Evolutionary conservation across 2,329 filamentous ascomycete species (phyloP).

Genomic region (Fusarium sp.): DNA sequence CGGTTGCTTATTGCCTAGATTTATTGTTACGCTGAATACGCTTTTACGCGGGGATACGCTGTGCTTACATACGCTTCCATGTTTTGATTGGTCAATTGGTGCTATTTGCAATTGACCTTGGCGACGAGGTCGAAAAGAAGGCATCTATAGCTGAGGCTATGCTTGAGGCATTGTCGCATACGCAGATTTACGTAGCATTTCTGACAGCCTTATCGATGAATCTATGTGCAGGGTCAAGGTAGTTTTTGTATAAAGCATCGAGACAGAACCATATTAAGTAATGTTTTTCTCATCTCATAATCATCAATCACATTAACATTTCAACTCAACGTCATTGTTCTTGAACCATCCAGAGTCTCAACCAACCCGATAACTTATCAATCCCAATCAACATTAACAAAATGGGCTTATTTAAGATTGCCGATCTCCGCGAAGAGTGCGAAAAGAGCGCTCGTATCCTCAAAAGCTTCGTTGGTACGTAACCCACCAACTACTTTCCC

Average conservation of each 20-base stretch:
- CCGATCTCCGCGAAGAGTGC: constrained; percentile 7
- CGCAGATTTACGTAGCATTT: background rate
- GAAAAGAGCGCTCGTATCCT: constrained; percentile 17
- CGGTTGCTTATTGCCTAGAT: background rate
- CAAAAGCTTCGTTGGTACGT: constrained; percentile 8
- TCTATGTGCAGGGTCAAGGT: no score
- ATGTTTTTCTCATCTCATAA: background rate
- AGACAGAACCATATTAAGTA: background rate
- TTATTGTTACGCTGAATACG: background rate
- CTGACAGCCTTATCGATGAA: rapidly evolving
- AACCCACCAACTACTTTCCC: rapidly evolving
- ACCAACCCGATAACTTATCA: no score
- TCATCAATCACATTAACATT: background rate
- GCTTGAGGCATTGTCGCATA: background rate
- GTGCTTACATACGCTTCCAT: background rate
- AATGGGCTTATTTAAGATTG: constrained; percentile 13
- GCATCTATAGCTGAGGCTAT: background rate
- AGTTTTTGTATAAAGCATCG: background rate
- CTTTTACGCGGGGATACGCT: background rate
- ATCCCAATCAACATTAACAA: rapidly evolving
- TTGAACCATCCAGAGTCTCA: no score
- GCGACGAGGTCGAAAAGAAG: background rate
- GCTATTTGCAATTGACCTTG: background rate
- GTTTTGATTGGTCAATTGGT: background rate
- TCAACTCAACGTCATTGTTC: background rate